Evolutionary conservation across 768 basidiomycete species (phyloP), one percentile per base, ranked within the genome.

Genomic region (Russula sp.): DNA sequence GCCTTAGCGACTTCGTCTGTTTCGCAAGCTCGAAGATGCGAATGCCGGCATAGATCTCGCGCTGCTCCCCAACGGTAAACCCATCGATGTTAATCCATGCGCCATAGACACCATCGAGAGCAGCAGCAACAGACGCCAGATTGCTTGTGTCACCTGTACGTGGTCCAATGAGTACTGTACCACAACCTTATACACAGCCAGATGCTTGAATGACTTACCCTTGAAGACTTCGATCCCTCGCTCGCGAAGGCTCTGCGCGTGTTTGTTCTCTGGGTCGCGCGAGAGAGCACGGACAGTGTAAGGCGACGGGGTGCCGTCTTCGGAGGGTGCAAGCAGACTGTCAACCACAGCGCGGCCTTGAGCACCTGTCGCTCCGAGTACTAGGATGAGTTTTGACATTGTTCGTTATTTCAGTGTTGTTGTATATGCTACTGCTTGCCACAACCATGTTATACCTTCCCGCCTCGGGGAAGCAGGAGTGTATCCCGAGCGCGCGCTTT

Each of bases 351-450:
- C 71, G 57, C 73, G 69, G 13, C 79, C 78, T 59, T 79, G 79
- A 9, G 77, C 77, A 50, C 78, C 78, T 42, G 78, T 79, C 5
- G 74, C 78, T 42, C 78, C 77, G 31, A 79, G 73, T 57, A 79
- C 77, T 53, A 77, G 71, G 59, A 79, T 77, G 62, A 75, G 27
- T 27, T 27, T 27, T 2, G 27, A 27, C 27, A 27, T 27, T 27
- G 27, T 27, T 3, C 27, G 27, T 27, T 27, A 2, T 27, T 27
- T 2, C 27, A 27, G 27, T 27, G 27, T 27, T 27, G 27, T 27
- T 27, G 27, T 3, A 27, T 27, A 27, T 27, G 27, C 22, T 22
- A 22, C 22, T 22, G 22, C 22, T 22, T 22, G 22, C 22, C 22
- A 22, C 22, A 22, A 22, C 22, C 22, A 22, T 22, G n/a, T 22